Evolutionary conservation across 164 flowering plant species (phyloP), one percentile per base, ranked within the genome.

Genomic region (Vitis amurensis): DNA sequence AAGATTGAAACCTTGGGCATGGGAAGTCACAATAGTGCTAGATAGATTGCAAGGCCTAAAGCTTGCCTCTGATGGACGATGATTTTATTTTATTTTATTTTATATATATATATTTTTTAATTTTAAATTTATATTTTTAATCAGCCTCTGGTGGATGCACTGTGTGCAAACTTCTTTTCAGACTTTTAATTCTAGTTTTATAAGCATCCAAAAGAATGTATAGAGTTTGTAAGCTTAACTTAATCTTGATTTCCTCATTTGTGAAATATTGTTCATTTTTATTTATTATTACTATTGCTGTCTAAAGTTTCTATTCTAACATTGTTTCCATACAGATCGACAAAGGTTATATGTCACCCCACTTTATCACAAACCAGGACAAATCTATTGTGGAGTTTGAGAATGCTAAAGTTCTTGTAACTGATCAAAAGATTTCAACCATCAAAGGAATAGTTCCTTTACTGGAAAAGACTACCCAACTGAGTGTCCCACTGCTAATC

Each of bases 331-430:
- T 73, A 55, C 93, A 94, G 98, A 69, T 94, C 68, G 92, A 92
- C 81, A 91, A 86, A 84, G 98, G 98, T 30, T 94, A 92, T 73
- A 84, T 92, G 83, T 90, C 98, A 19, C 86, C 92, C 8, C 85
- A 83, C 0, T 92, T 94, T 71, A 79, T 92, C 49, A 92, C 93
- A 66, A 87, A 92, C 71, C 85, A 79, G 73, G 89, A 84, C 17
- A 88, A 81, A 71, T 84, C 88, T 50, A 64, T 72, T 17, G 90
- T 94, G 75, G 97, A 89, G 73, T 94, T 92, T 80, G 90, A 89
- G 73, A 89, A 91, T 77, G 87, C 93, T 53, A 91, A 74, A 82
- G 88, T 94, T 63, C 82, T 94, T 17, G 88, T 94, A 57, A 91
- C 98, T 17, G 98, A 94, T 79, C 92, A 88, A 68, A 86, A 80